These are phyloP conservation scores for Chloroidium sp. DNA, from an alignment of 163 green algal species.

Conservation along the genomic window DNA sequence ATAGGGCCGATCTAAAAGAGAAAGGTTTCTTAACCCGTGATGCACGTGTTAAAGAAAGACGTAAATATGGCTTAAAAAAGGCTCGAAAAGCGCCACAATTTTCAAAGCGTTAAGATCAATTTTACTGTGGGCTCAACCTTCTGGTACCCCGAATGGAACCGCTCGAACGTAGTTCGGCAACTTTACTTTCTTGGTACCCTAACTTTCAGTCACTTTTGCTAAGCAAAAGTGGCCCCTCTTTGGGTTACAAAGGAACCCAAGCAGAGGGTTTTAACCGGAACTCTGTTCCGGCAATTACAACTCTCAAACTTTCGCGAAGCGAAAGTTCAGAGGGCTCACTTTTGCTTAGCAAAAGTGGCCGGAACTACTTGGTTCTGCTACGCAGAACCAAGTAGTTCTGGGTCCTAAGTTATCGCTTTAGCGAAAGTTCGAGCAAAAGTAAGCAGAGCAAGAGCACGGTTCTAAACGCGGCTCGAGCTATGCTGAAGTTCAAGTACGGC, in stretches of 20 bases:
- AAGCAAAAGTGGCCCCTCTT: not conserved
- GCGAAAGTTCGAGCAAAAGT: too few species aligned
- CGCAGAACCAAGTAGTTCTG: too few species aligned
- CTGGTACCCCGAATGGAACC: too few species aligned
- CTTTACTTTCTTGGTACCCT: conserved; percentile 8
- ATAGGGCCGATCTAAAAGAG: conserved; percentile 31
- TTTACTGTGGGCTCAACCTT: too few species aligned
- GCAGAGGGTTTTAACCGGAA: not conserved
- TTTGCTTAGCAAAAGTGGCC: too few species aligned
- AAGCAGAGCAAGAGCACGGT: too few species aligned
- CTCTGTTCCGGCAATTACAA: not conserved
- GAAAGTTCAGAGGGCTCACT: too few species aligned
- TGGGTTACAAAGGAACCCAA: not conserved
- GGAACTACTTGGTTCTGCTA: too few species aligned
- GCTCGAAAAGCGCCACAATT: conserved; percentile 25
- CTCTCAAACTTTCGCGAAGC: not conserved
- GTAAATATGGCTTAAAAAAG: conserved; percentile 50
- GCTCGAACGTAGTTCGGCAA: conserved; percentile 1
- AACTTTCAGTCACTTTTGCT: not conserved
- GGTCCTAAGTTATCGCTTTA: too few species aligned
- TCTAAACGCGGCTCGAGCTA: too few species aligned
- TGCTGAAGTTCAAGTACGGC: too few species aligned
- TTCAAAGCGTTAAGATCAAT: conserved; percentile 27
- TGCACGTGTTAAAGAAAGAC: conserved; percentile 34
- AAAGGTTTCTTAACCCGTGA: conserved; percentile 36